These are phyloP conservation scores for Paraphaeosphaeria sporulosa DNA, from an alignment of 2,329 filamentous ascomycete genomes.

Conservation along the genomic window DNA sequence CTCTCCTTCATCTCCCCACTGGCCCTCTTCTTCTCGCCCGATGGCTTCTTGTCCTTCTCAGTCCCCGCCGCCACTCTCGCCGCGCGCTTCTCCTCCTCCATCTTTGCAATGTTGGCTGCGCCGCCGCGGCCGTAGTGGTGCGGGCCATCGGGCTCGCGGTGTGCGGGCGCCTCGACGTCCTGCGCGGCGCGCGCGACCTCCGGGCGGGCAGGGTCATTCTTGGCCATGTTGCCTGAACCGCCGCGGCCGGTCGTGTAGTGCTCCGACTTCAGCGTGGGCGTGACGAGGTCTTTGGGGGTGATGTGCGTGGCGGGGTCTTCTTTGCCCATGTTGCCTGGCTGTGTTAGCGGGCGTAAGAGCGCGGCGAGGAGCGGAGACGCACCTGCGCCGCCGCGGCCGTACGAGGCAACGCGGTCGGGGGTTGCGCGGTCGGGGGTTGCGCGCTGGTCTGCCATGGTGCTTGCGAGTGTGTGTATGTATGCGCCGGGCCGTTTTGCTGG, in stretches of 20 bases:
- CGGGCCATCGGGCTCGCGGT: conserved; percentile 63
- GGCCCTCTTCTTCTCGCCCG: neutral
- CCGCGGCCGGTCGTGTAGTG: conserved; percentile 90
- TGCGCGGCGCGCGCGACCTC: conserved; percentile 78
- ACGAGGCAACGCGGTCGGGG: conserved; percentile 58
- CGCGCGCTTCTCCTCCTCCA: conserved; percentile 52
- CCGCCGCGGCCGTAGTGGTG: conserved; percentile 78
- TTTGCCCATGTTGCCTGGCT: conserved; percentile 57
- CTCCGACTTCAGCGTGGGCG: conserved; percentile 82
- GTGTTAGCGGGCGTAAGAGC: conserved; percentile 16
- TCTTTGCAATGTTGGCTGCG: conserved; percentile 72
- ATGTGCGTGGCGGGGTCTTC: conserved; percentile 44
- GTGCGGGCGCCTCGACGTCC: conserved; percentile 71
- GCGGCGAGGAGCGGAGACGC: conserved; percentile 25
- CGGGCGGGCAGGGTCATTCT: conserved; percentile 71
- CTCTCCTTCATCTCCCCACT: conserved; percentile 19
- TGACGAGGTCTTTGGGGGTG: conserved; percentile 70
- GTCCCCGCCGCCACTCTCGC: no score
- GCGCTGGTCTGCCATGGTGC: conserved; percentile 16
- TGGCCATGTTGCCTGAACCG: conserved; percentile 87
- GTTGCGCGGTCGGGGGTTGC: conserved; percentile 21
- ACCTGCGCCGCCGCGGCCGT: conserved; percentile 80
- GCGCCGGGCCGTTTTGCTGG: conserved; percentile 6
- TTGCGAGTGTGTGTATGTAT: conserved; percentile 33
- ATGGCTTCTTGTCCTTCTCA: neutral